These are phyloP conservation scores for Urtica urens DNA, from an alignment of 306 rosid species.

Conservation along the genomic window DNA sequence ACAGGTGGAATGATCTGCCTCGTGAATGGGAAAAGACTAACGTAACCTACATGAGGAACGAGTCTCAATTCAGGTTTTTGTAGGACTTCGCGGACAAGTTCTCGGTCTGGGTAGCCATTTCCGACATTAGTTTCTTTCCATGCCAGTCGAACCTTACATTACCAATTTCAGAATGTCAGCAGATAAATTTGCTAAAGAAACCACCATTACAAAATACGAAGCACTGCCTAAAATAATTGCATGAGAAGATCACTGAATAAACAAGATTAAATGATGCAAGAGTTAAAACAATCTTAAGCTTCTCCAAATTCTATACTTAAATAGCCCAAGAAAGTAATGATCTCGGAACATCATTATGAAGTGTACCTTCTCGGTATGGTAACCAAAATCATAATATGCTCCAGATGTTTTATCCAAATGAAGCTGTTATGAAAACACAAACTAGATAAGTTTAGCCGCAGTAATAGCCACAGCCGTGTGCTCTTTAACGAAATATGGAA, in stretches of 20 bases:
- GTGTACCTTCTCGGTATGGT: constrained; percentile 89
- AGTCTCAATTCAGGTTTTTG: constrained; percentile 55
- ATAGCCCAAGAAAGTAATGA: too few species aligned
- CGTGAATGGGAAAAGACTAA: constrained; percentile 60
- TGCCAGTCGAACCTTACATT: constrained; percentile 56
- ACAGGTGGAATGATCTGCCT: constrained; percentile 74
- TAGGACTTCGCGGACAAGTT: constrained; percentile 53
- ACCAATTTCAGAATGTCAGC: constrained; percentile 3
- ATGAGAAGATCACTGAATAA: too few species aligned
- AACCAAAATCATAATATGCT: constrained; percentile 85
- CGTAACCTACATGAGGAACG: constrained; percentile 53
- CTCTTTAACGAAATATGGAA: too few species aligned
- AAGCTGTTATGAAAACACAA: constrained; percentile 51
- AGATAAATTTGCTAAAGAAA: constrained; percentile 3
- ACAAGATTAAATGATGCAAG: too few species aligned
- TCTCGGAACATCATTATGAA: too few species aligned
- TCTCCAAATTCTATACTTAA: too few species aligned
- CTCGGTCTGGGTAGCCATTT: constrained; percentile 37
- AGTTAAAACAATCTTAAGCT: too few species aligned
- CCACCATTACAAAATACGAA: too few species aligned
- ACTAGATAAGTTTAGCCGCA: constrained; percentile 24
- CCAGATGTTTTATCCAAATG: constrained; percentile 61
- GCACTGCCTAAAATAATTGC: too few species aligned
- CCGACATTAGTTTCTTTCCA: constrained; percentile 52
- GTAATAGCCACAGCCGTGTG: too few species aligned